These are phyloP conservation scores for Gardenia jasminoides DNA, from an alignment of 257 asterid species.

Conservation along the genomic window DNA sequence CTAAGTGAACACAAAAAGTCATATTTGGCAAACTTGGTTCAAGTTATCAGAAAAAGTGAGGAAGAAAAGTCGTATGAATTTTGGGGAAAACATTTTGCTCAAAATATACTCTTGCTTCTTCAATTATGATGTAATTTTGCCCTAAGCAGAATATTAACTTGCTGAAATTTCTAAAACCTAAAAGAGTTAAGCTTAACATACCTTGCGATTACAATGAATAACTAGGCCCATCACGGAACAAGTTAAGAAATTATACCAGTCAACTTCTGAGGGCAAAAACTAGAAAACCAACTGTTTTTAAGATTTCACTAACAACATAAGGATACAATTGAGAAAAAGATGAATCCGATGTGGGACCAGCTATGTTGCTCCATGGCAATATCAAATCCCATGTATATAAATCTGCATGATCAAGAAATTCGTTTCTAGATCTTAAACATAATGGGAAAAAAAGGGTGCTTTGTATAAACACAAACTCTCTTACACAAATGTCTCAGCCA, in stretches of 20 bases:
- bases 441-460: background rate
- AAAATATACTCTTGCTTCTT: background rate
- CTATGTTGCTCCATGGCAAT: slow-evolving; percentile 98
- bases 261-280: slow-evolving; percentile 19
- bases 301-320: slow-evolving; percentile 20
- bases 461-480: slow-evolving; percentile 28
- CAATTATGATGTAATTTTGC: background rate
- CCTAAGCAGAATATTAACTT: background rate
- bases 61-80: background rate
- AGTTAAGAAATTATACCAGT: slow-evolving; percentile 49
- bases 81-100: background rate
- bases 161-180: slow-evolving; percentile 2
- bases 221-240: slow-evolving; percentile 40
- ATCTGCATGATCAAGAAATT: slow-evolving; percentile 50
- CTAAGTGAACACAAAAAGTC: too few relatives aligned
- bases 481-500: slow-evolving; percentile 98
- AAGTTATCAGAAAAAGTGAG: background rate
- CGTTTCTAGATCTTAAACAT: background rate
- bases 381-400: slow-evolving; percentile 97
- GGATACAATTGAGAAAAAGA: slow-evolving; percentile 98
- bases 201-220: slow-evolving; percentile 96
- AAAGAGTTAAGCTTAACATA: slow-evolving; percentile 30
- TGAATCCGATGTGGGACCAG: slow-evolving; percentile 98
- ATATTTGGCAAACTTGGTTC: too few relatives aligned
- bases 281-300: slow-evolving; percentile 3